Evolutionary conservation across 2,329 filamentous ascomycete genomes (phyloP).

Genomic region (Cladosporium sp.): DNA sequence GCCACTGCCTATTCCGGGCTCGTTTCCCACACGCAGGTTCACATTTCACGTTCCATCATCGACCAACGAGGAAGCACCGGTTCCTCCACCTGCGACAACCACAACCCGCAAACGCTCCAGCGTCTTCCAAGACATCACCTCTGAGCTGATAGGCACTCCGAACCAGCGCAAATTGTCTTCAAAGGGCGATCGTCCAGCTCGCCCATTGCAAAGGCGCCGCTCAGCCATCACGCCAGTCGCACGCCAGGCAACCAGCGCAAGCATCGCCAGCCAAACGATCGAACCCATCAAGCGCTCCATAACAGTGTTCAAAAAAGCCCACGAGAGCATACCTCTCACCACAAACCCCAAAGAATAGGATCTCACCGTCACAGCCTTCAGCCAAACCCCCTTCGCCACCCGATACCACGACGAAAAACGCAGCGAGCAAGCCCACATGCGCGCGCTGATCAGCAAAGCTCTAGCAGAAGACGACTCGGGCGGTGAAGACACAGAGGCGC

Average conservation of each 20-base stretch:
- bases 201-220: constrained; percentile 1
- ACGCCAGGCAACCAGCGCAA: constrained; percentile 3
- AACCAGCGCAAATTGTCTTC: not conserved
- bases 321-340: not conserved
- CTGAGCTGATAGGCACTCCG: not conserved
- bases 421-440: constrained; percentile 28
- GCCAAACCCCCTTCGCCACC: constrained; percentile 34
- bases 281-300: constrained; percentile 2
- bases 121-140: not conserved
- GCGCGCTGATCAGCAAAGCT: constrained; percentile 28
- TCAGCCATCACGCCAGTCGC: constrained; percentile 8
- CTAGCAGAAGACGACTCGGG: constrained; percentile 28
- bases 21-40: not conserved
- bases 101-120: constrained; percentile 3
- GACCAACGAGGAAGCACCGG: not conserved
- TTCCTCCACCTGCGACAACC: not conserved
- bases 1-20: not conserved
- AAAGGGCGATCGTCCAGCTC: not conserved
- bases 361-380: constrained; percentile 32
- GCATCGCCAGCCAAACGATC: not conserved
- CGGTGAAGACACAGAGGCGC: constrained; percentile 26
- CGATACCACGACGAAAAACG: constrained; percentile 34
- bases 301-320: not conserved
- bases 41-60: not conserved
- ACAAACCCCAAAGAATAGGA: constrained; percentile 20